Evolutionary conservation across 768 basidiomycete genomes (phyloP), one percentile per base, ranked within the genome.

Genomic region (Crucibulum laeve): DNA sequence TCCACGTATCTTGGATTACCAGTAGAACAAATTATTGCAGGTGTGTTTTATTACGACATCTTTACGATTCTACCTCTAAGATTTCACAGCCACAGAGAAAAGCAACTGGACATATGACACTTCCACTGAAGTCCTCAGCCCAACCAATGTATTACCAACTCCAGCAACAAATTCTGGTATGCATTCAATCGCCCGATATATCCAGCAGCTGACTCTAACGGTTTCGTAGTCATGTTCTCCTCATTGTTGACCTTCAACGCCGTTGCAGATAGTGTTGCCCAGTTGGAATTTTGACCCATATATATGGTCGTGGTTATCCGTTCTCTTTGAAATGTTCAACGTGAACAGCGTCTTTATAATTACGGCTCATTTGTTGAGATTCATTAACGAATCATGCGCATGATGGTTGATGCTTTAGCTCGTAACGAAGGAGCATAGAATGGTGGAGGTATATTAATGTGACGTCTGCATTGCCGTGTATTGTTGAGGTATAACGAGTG

Each of bases 1-100:
- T 71, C 78, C 50, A 59, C 49, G 21, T 87, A 85, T 55, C 67
- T 87, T 32, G 80, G 81, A 18, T 59, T 79, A 46, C 45, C 61
- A 5, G 47, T 59, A 3, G 69, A 71, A 17, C 57, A 68, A 32
- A 57, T 74, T 11, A 50, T 76, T 13, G 36, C 53, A 36, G 68
- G 75, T 74, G 37, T 38, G 62, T 49, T 14, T 3, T 25, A 36
- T 25, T 13, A 17, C n/a, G 10, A 38, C 23, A 25, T 5, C 32
- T 37, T 10, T 23, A 28, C 30, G 7, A 22, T 15, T 37, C 4
- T 1, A 35, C 22, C 40, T 25, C 42, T 38, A 25, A 44, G 28
- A 10, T 25, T 38, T 26, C 22, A 28, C 38, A 81, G 80, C 61
- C 25, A 68, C 73, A 0, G 60, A 67, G 42, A 61, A 60, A 21